A percentile compares a stretch with the other conserved stretches of the same genome.
These are phyloP conservation scores for Ilyonectria destructans DNA, from an alignment of 2,329 filamentous ascomycete genomes.

Conservation along the genomic window DNA sequence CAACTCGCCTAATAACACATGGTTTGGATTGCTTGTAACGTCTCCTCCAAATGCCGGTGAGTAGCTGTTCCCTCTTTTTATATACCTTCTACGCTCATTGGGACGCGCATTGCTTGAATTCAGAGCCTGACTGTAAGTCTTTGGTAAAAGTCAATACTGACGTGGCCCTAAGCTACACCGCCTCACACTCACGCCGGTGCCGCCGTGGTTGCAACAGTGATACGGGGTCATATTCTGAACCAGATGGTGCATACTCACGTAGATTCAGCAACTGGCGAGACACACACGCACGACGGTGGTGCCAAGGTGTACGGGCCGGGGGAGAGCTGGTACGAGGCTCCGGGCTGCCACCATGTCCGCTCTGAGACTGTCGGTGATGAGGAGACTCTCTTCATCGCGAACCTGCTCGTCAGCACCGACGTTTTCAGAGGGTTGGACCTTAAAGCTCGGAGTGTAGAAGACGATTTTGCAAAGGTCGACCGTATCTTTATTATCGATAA, in stretches of 20 bases:
- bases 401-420: constrained; percentile 30
- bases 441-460: constrained; percentile 17
- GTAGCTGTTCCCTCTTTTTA: background rate
- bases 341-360: constrained; percentile 39
- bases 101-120: too few relatives aligned
- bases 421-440: constrained; percentile 34
- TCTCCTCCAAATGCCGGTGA: constrained; percentile 32
- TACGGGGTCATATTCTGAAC: constrained; percentile 36
- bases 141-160: background rate
- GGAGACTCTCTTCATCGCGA: constrained; percentile 35
- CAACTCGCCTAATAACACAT: constrained; percentile 29
- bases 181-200: constrained; percentile 36
- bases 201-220: constrained; percentile 33
- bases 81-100: background rate
- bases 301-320: constrained; percentile 37
- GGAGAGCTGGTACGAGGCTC: constrained; percentile 41
- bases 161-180: constrained; percentile 21
- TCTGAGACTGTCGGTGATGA: constrained; percentile 36
- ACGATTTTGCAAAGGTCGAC: constrained; percentile 32
- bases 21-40: constrained; percentile 32
- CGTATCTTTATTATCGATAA: constrained; percentile 36
- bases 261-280: constrained; percentile 27
- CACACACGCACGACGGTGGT: constrained; percentile 21
- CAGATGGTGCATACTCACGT: constrained; percentile 37
- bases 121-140: too few relatives aligned